Percentiles rank a stretch among this genome's conserved stretches.
These are phyloP conservation scores for Venturia asperata DNA, from an alignment of 2,329 filamentous ascomycete genomes.

Conservation along the genomic window DNA sequence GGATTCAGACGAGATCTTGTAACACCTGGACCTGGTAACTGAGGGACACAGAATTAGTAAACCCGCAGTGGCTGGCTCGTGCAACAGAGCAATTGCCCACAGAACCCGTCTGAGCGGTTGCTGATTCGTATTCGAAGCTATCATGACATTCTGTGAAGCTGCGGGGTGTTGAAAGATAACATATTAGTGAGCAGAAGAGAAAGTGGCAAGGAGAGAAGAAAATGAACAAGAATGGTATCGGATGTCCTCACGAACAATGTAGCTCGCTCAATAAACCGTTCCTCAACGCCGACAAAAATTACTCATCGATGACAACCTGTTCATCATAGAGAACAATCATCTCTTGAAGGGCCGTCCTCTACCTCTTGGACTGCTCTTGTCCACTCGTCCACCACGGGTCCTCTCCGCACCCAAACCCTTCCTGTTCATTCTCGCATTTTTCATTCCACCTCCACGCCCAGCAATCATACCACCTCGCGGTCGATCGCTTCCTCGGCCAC, in stretches of 20 bases:
- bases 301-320: background rate
- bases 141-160: background rate
- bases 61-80: too few relatives aligned
- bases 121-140: background rate
- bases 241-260: background rate
- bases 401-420: constrained; percentile 20
- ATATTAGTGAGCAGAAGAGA: background rate
- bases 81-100: background rate
- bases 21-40: too few relatives aligned
- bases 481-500: constrained; percentile 2
- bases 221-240: background rate
- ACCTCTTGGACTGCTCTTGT: background rate
- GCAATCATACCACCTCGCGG: constrained; percentile 14
- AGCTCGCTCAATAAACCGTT: constrained; percentile 6
- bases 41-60: too few relatives aligned
- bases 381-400: constrained; percentile 6
- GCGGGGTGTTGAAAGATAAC: background rate
- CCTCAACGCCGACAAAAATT: background rate
- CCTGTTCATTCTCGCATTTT: constrained; percentile 18
- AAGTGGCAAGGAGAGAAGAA: background rate
- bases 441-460: constrained; percentile 19
- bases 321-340: background rate
- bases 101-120: background rate
- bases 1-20: too few relatives aligned
- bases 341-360: constrained; percentile 3